Evolutionary conservation across 805 yeast genomes (phyloP).

Genomic region (Saccharomycopsis fibuligera): DNA sequence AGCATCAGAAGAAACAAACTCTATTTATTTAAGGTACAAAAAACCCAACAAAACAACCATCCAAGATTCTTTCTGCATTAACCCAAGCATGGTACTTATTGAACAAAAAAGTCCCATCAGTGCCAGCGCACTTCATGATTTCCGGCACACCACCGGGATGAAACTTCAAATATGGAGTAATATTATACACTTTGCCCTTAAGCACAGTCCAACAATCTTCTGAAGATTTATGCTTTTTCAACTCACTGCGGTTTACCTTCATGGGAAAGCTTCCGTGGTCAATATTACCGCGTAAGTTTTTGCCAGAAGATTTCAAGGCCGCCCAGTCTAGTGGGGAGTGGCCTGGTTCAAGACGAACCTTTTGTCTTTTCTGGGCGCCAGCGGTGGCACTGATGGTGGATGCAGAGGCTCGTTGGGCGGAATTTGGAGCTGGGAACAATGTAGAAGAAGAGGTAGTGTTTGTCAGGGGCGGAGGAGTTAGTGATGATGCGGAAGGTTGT

Average conservation of each 20-base stretch:
- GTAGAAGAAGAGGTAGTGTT: background rate
- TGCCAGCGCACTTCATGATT: constrained; percentile 72
- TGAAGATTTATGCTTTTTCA: constrained; percentile 48
- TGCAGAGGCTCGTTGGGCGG: constrained; percentile 10
- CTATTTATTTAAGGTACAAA: constrained; percentile 23
- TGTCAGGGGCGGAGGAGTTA: background rate
- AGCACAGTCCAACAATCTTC: constrained; percentile 84
- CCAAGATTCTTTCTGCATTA: constrained; percentile 74
- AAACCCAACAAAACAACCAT: constrained; percentile 70
- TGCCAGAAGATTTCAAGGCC: constrained; percentile 39
- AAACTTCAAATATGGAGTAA: constrained; percentile 75
- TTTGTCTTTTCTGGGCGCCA: constrained; percentile 27
- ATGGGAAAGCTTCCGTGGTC: constrained; percentile 49
- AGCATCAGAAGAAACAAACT: no score
- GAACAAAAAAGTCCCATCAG: constrained; percentile 72
- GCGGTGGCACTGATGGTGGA: no score
- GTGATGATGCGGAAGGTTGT: no score
- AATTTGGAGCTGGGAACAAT: constrained; percentile 14
- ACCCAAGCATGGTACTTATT: constrained; percentile 77
- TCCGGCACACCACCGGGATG: constrained; percentile 93
- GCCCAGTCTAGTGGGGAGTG: constrained; percentile 91
- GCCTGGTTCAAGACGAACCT: constrained; percentile 68
- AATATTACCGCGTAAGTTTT: constrained; percentile 45
- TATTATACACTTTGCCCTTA: constrained; percentile 74
- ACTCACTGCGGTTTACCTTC: constrained; percentile 48